phyloP scores from a whole-genome alignment of 306 rosid species.

The Gynostemma pentaphyllum region DNA sequence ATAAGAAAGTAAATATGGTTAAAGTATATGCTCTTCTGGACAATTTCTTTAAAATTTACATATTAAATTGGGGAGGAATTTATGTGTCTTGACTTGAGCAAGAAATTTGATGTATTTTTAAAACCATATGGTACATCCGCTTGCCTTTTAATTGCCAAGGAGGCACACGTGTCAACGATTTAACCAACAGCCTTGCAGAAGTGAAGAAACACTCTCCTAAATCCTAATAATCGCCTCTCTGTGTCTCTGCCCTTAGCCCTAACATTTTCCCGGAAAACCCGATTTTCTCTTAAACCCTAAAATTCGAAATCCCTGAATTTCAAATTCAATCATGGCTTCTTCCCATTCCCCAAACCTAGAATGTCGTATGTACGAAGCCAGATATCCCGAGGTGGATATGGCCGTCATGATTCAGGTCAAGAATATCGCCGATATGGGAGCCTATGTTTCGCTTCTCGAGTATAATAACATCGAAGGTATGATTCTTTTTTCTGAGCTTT shows the following conservation, averaged over 20 bases:
- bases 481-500: constrained; percentile 93
- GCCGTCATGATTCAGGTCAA: constrained; percentile 97
- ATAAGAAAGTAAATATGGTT: too few species aligned
- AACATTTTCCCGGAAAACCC: not conserved
- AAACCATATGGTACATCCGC: too few species aligned
- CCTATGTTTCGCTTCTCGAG: constrained; percentile 88
- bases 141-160: too few species aligned
- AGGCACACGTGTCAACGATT: too few species aligned
- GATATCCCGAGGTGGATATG: constrained; percentile 94
- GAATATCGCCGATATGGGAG: constrained; percentile 97
- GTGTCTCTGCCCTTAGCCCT: not conserved
- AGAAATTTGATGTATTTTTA: too few species aligned
- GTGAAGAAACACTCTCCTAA: not conserved
- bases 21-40: too few species aligned
- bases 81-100: too few species aligned
- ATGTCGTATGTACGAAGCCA: constrained; percentile 92
- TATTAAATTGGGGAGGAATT: too few species aligned
- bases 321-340: constrained; percentile 24
- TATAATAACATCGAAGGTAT: constrained; percentile 97
- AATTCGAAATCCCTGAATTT: not conserved
- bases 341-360: constrained; percentile 53
- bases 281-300: not conserved
- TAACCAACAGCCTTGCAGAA: too few species aligned
- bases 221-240: not conserved
- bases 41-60: too few species aligned